Conservation (phyloP, 768 basidiomycete species). For the Russula earlei region DNA sequence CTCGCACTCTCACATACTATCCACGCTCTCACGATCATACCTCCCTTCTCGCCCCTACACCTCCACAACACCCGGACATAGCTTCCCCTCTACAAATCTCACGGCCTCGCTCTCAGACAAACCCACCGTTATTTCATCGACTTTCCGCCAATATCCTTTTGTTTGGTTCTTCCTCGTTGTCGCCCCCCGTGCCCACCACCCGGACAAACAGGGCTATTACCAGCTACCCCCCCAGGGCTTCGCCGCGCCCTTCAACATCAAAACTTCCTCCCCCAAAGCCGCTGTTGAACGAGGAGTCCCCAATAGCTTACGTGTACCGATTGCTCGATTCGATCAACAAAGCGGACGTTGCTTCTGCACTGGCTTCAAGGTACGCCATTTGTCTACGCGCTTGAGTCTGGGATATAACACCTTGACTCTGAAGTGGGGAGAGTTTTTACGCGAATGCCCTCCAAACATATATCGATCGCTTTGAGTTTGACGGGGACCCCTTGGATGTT, state of each 20-base stretch:
- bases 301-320: slow-evolving; percentile 58
- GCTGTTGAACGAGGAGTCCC: slow-evolving; percentile 48
- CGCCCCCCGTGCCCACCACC: slow-evolving; percentile 23
- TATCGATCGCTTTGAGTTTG: slow-evolving; percentile 71
- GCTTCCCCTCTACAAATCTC: slow-evolving; percentile 29
- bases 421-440: slow-evolving; percentile 66
- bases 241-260: slow-evolving; percentile 38
- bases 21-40: not conserved
- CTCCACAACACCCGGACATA: slow-evolving; percentile 17
- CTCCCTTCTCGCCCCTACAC: slow-evolving; percentile 13
- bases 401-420: slow-evolving; percentile 1
- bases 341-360: slow-evolving; percentile 66
- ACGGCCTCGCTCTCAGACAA: slow-evolving; percentile 45
- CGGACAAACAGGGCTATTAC: slow-evolving; percentile 19
- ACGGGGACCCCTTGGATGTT: slow-evolving; percentile 76
- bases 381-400: not conserved
- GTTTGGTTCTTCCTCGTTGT: slow-evolving; percentile 33
- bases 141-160: slow-evolving; percentile 59
- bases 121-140: slow-evolving; percentile 61
- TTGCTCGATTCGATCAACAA: slow-evolving; percentile 58
- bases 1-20: slow-evolving; percentile 25
- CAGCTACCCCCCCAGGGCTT: slow-evolving; percentile 26
- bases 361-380: slow-evolving; percentile 65
- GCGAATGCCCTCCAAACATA: slow-evolving; percentile 58
- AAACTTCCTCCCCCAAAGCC: slow-evolving; percentile 46